Percentiles rank a stretch among this genome's conserved stretches.
These are phyloP conservation scores for Ciborinia camelliae DNA, from an alignment of 2,329 filamentous ascomycete genomes.

Conservation along the genomic window DNA sequence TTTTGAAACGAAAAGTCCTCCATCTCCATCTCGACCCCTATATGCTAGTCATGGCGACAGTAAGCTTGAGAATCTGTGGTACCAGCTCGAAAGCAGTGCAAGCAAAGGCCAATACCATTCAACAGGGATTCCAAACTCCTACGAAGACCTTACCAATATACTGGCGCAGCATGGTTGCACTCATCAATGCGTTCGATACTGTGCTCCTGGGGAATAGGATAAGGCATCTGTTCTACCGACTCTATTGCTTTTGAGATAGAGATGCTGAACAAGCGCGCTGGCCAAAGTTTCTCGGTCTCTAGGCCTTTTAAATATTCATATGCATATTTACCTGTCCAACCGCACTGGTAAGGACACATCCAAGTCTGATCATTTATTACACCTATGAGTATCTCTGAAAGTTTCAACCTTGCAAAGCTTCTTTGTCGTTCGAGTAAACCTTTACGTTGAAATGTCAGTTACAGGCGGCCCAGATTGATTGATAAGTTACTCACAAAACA, in stretches of 20 bases:
- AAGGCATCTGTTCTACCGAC: conserved; percentile 18
- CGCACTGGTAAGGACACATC: conserved; percentile 19
- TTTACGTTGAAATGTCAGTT: conserved; percentile 13
- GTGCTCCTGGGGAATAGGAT: conserved; percentile 17
- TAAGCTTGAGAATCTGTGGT: conserved; percentile 5
- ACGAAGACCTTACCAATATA: conserved; percentile 17
- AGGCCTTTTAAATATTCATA: conserved; percentile 20
- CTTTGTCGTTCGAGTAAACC: conserved; percentile 21
- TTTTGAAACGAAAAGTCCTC: not conserved
- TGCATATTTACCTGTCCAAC: conserved; percentile 15
- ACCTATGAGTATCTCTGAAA: conserved; percentile 19
- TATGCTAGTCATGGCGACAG: not conserved
- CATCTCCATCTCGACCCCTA: not conserved
- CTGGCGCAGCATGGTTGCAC: conserved; percentile 13
- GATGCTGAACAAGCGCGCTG: conserved; percentile 11
- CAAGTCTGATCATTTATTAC: conserved; percentile 17
- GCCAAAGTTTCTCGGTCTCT: conserved; percentile 12
- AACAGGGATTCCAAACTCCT: conserved; percentile 10
- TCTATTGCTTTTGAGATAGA: conserved; percentile 17
- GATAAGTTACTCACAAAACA: conserved; percentile 15
- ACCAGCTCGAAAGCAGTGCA: conserved; percentile 21
- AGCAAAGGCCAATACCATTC: conserved; percentile 20
- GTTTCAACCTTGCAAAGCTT: conserved; percentile 18
- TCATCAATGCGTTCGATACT: conserved; percentile 16
- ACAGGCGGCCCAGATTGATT: conserved; percentile 4